Conservation (phyloP, 2,329 filamentous ascomycete genomes). For the Epichloe elymi region DNA sequence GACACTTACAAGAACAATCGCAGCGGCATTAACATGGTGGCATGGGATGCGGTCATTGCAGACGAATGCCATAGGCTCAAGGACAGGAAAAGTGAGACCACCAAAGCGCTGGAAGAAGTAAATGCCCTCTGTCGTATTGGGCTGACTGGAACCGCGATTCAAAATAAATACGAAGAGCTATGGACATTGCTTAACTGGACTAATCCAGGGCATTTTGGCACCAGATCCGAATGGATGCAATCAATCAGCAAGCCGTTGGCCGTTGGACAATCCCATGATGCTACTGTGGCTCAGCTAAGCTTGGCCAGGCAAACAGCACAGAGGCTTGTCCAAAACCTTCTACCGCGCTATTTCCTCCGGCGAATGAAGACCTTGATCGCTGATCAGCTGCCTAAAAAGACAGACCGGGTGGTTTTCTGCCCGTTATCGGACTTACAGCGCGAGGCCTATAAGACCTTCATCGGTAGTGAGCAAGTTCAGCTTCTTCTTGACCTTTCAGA, state of each 20-base stretch:
- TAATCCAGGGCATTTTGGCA: slow-evolving; percentile 61
- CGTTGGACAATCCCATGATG: slow-evolving; percentile 84
- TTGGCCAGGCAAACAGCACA: slow-evolving; percentile 69
- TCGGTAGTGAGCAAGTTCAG: slow-evolving; percentile 54
- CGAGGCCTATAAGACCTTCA: slow-evolving; percentile 69
- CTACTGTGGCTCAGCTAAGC: slow-evolving; percentile 70
- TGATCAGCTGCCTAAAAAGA: slow-evolving; percentile 87
- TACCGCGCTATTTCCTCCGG: slow-evolving; percentile 81
- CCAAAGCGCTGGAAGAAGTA: slow-evolving; percentile 75
- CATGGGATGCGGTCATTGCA: slow-evolving; percentile 89
- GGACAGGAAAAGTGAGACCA: slow-evolving; percentile 50
- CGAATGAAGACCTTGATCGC: slow-evolving; percentile 90
- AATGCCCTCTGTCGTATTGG: slow-evolving; percentile 90
- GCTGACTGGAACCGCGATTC: slow-evolving; percentile 88
- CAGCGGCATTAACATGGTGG: slow-evolving; percentile 62
- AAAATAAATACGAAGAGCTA: slow-evolving; percentile 94
- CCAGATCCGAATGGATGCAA: slow-evolving; percentile 60
- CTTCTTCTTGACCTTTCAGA: slow-evolving; percentile 56
- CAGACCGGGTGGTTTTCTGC: slow-evolving; percentile 88
- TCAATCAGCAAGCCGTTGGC: slow-evolving; percentile 70
- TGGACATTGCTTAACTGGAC: slow-evolving; percentile 97
- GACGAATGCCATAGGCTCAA: slow-evolving; percentile 92
- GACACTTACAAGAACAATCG: slow-evolving; percentile 72
- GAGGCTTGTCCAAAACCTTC: slow-evolving; percentile 72
- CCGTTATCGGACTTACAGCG: slow-evolving; percentile 72